Conservation (phyloP, 1,139 yeast genomes). For the Candida sanyaensis region DNA sequence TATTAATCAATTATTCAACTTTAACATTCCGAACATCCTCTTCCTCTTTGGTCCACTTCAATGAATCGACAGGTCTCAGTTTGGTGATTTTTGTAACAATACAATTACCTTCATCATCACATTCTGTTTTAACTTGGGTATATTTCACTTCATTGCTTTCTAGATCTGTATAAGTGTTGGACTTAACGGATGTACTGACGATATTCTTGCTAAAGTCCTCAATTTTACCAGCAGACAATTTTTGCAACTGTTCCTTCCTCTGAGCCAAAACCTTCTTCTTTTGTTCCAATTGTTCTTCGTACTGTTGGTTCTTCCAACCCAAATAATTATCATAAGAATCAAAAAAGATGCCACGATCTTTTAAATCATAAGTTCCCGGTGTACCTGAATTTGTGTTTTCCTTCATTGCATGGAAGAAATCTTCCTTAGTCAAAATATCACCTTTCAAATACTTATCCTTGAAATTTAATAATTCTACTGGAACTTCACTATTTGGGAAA, state of each 20-base stretch:
- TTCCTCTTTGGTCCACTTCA: slow-evolving; percentile 31
- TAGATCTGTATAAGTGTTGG: slow-evolving; percentile 46
- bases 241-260: slow-evolving; percentile 8
- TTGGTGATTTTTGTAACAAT: slow-evolving; percentile 38
- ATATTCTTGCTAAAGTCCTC: slow-evolving; percentile 31
- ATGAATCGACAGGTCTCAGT: slow-evolving; percentile 35
- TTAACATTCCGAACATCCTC: slow-evolving; percentile 18
- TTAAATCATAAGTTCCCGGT: slow-evolving; percentile 34
- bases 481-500: slow-evolving; percentile 61
- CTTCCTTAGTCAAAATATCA: slow-evolving; percentile 54
- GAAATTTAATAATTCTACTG: slow-evolving; percentile 30
- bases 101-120: slow-evolving; percentile 68
- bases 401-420: slow-evolving; percentile 30
- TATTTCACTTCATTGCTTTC: slow-evolving; percentile 59
- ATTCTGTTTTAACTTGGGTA: slow-evolving; percentile 52
- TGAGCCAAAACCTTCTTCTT: slow-evolving; percentile 8
- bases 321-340: slow-evolving; percentile 63
- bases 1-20: not conserved
- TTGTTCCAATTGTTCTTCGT: slow-evolving; percentile 27
- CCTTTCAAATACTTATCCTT: slow-evolving; percentile 27
- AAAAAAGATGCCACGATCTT: slow-evolving; percentile 48
- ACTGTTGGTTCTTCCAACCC: slow-evolving; percentile 66
- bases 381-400: slow-evolving; percentile 12
- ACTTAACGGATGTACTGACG: slow-evolving; percentile 52
- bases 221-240: not conserved